Base-by-base conservation (phyloP, 2,329 filamentous ascomycete species). In the Aspergillus glaucus region DNA sequence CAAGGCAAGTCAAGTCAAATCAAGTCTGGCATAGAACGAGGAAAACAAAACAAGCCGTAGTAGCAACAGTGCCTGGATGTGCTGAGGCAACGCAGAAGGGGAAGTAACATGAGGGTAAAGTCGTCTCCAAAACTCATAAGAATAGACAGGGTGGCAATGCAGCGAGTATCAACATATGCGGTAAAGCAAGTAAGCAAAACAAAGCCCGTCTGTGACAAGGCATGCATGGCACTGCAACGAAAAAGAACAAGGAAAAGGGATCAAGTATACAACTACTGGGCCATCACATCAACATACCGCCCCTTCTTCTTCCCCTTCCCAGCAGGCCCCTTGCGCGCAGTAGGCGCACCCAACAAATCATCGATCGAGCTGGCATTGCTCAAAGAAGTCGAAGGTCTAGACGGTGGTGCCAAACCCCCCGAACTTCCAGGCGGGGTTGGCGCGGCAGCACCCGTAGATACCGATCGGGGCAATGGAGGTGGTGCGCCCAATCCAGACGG, bases 201-300 rank as follows among this genome's bases (percentile, higher is more conserved):
- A 17, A 6, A 19, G 14, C 26, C 9, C 10, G 17, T 6, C 37
- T 40, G 5, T 40, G 7, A 40, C 17, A 40, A 12, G 17, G 34
- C n/a, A n/a, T 19, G n/a, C 26, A 37, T 8, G 34, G 6, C n/a
- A 37, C 9, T 15, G 17, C 17, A 19, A 40, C 15, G 17, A 8
- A 40, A 40, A 39, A 17, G 19, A 19, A 19, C 6, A 30, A 17
- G 37, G 9, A 22, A 40, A 21, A 40, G 2, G 17, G 17, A 4
- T 12, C 26, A 30, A 30, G 10, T 30, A 22, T 15, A 40, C 17
- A 40, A 40, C 37, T 40, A 74, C 57, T 88, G 85, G 8, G 86
- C 87, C 90, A 97, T 96, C 51, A 98, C 89, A 78, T 98, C 93
- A 26, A 98, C 85, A 75, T 98, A 98, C 26, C 89, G 86, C 19